Evolutionary conservation across 2,329 filamentous ascomycete genomes (phyloP).

Genomic region (Paracoccidioides lutzii): DNA sequence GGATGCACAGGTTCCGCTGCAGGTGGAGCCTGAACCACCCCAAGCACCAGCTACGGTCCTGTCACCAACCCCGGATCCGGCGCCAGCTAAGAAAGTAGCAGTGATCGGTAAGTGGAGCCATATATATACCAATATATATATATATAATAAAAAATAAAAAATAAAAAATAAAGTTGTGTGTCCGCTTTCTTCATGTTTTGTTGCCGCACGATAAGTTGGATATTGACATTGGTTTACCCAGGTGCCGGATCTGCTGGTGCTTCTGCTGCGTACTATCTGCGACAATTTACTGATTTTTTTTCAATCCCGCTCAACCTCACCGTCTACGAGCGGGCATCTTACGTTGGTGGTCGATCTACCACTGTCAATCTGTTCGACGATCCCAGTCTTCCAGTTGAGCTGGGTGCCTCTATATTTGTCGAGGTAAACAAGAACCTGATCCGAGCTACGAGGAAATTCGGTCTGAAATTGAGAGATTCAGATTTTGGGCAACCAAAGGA

Average conservation of each 20-base stretch:
- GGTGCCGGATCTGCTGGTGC: constrained; percentile 83
- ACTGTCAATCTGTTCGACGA: constrained; percentile 68
- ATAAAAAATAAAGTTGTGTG: no score
- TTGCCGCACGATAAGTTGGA: background rate
- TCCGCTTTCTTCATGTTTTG: background rate
- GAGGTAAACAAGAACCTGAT: constrained; percentile 69
- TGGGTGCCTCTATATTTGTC: constrained; percentile 89
- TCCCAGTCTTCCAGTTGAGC: constrained; percentile 56
- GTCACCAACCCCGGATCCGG: background rate
- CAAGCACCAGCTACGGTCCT: background rate
- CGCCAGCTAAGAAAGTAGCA: background rate
- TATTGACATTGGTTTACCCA: constrained; percentile 25
- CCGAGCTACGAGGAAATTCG: constrained; percentile 57
- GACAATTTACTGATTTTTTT: constrained; percentile 51
- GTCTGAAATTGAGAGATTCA: constrained; percentile 45
- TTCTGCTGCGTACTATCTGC: constrained; percentile 72
- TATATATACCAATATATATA: background rate
- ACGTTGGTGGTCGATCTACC: constrained; percentile 73
- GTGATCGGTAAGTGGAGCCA: constrained; percentile 1
- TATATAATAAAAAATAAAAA: no score
- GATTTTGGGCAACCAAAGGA: constrained; percentile 36
- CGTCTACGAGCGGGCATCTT: constrained; percentile 66
- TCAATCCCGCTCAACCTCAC: constrained; percentile 63
- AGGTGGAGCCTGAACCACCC: background rate
- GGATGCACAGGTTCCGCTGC: constrained; percentile 1